phyloP scores from a whole-genome alignment of 116 monocot genomes.

The Iris pallida region DNA sequence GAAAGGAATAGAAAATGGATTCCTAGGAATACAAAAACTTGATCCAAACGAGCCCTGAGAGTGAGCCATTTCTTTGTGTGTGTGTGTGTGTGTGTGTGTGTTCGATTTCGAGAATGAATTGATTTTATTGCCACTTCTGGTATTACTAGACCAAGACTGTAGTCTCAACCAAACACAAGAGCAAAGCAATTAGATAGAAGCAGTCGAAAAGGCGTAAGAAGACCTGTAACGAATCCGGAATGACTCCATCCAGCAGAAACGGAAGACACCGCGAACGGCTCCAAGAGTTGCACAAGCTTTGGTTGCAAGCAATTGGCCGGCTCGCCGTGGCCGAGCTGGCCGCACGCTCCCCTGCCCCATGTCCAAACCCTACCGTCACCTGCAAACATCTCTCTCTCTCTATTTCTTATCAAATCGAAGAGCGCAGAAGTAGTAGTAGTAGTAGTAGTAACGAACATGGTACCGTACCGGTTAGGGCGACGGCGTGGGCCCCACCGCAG shows the following conservation, averaged over 20 bases:
- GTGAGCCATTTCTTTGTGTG: too few relatives aligned
- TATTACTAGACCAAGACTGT: too few relatives aligned
- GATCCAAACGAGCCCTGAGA: too few relatives aligned
- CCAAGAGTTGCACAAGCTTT: constrained; percentile 44
- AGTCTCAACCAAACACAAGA: too few relatives aligned
- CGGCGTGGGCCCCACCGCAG: constrained; percentile 80
- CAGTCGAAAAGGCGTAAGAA: not conserved
- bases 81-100: too few relatives aligned
- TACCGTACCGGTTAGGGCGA: constrained; percentile 56
- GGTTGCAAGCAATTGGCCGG: constrained; percentile 41
- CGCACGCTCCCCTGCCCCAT: constrained; percentile 75
- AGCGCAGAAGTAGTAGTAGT: not conserved
- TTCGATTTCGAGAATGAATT: too few relatives aligned
- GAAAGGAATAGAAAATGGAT: too few relatives aligned
- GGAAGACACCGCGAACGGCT: constrained; percentile 28
- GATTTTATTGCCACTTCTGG: too few relatives aligned
- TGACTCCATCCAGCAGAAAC: constrained; percentile 94
- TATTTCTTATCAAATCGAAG: not conserved
- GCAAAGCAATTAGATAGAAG: not conserved
- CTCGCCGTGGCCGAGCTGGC: constrained; percentile 86
- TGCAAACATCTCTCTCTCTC: constrained; percentile 17
- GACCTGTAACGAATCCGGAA: constrained; percentile 88
- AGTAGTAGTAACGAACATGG: not conserved
- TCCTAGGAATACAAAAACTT: too few relatives aligned
- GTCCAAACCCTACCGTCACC: constrained; percentile 59